Evolutionary conservation across 495 filamentous ascomycete genomes (phyloP), one percentile per base, ranked within the genome.

Genomic region (Margaritispora aquatica): DNA sequence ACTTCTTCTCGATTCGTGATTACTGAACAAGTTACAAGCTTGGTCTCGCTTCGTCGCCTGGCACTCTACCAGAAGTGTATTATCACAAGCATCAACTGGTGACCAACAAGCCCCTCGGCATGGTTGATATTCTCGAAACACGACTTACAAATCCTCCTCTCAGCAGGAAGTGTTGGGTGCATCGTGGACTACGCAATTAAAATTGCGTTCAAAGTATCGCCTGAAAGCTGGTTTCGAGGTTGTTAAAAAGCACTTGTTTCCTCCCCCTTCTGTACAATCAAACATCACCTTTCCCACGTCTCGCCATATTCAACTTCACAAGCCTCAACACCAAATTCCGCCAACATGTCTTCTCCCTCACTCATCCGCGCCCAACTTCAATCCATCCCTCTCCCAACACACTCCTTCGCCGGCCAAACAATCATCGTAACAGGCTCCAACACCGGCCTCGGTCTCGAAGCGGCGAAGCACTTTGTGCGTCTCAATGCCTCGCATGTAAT

Each of bases 371-470:
- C 54, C 3, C 54, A 56, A 22, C 26, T 56, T 7, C 34, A 26
- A 26, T 46, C 34, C 23, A 63, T 63, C 59, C 55, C 49, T 49
- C 26, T 20, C 41, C 61, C 57, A 9, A 63, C 51, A 15, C 15
- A 8, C 49, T 51, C 31, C 3, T 70, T 66, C 56, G 47, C 24
- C 2, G 66, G 66, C 26, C 65, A 77, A 54, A 81, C 76, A 19
- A 66, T 78, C 52, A 76, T 85, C 36, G 66, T 84, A 15, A 84
- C 78, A 0, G 79, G 80, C 29, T 67, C 73, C 41, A 84, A 81
- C 59, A 71, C 67, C 2, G 81, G 82, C 20, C 64, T 84, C 3
- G 80, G 82, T 13, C 70, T 77, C 26, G 79, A 83, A 66, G 76
- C 73, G 1, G 70, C 71, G 13, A 69, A 66, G 10, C 75, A 77